These are phyloP conservation scores for Thuja plicata DNA, from an alignment of 83 land plant species.

Conservation along the genomic window DNA sequence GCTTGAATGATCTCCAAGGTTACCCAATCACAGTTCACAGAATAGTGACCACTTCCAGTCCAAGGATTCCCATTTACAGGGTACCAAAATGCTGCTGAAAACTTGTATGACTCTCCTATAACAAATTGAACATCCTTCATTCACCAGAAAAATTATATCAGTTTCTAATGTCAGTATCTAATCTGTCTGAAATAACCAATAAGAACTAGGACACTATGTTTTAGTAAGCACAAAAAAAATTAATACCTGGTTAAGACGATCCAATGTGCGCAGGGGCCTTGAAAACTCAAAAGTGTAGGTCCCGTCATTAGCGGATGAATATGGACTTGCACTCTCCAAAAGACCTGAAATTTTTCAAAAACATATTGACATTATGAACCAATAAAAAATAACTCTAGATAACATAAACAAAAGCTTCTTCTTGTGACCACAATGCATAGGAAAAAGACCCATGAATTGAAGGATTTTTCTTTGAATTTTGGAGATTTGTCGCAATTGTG, in stretches of 20 bases:
- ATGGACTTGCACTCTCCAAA: slow-evolving; percentile 76
- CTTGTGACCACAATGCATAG: neutral
- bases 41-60: slow-evolving; percentile 71
- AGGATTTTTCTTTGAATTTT: neutral
- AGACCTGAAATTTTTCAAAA: slow-evolving; percentile 50
- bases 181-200: neutral
- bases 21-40: slow-evolving; percentile 89
- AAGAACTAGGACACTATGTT: neutral
- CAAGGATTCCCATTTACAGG: slow-evolving; percentile 73
- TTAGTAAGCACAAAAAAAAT: neutral
- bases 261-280: slow-evolving; percentile 91
- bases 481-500: neutral
- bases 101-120: slow-evolving; percentile 71
- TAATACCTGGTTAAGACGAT: slow-evolving; percentile 87
- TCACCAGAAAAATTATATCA: neutral
- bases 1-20: slow-evolving; percentile 50
- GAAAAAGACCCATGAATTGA: neutral
- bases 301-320: slow-evolving; percentile 56
- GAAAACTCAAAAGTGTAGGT: slow-evolving; percentile 87
- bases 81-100: slow-evolving; percentile 96
- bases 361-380: neutral
- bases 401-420: neutral
- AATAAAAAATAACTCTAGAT: neutral
- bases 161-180: neutral
- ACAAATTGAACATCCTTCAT: slow-evolving; percentile 92